Base-by-base conservation (phyloP, 495 filamentous ascomycete genomes). In the Poronia punctata region DNA sequence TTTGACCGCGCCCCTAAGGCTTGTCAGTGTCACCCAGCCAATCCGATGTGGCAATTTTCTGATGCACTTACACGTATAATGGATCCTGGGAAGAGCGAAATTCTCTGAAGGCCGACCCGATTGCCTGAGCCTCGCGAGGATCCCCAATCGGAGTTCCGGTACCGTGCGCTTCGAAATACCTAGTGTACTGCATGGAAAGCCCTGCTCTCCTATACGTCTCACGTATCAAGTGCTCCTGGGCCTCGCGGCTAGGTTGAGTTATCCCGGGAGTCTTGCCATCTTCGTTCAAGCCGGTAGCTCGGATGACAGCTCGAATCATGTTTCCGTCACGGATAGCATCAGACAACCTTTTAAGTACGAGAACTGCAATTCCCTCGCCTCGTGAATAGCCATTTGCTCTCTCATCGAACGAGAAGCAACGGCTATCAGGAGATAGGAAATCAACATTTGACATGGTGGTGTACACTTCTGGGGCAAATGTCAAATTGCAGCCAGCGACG, bases 321-420 rank as follows among this genome's bases (percentile, higher is more conserved):
- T n/a, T n/a, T n/a, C n/a, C n/a, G n/a, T n/a, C n/a, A n/a, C n/a
- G 12, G 9, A 71, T 24, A 1, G 71, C 80, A 26, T 71, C 62
- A 2, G 38, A 23, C 0, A 81, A 50, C 5, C 38, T 46, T 50
- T 83, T 85, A 3, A 85, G 23, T 3, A 71, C 54, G 0, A 82
- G 15, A 1, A 62, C 61, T 14, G 51, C 65, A n/a, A 80, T 42
- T 1, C 68, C 79, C 37, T 86, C 81, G 0, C 65, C 81, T 2
- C 79, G 58, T 0, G 55, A 71, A 52, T 78, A 84, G 0, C 80
- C 81, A 50, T 79, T 62, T 0, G 76, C 80, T 0, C 45, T 35
- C 0, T 62, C 55, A 46, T 78, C 74, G 47, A 79, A 86, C 3
- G 68, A 68, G 24, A 69, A 59, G 32, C 68, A 82, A 0, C 38